These are phyloP conservation scores for Pterulicium gracile DNA, from an alignment of 1,284 basidiomycete species.

Conservation along the genomic window DNA sequence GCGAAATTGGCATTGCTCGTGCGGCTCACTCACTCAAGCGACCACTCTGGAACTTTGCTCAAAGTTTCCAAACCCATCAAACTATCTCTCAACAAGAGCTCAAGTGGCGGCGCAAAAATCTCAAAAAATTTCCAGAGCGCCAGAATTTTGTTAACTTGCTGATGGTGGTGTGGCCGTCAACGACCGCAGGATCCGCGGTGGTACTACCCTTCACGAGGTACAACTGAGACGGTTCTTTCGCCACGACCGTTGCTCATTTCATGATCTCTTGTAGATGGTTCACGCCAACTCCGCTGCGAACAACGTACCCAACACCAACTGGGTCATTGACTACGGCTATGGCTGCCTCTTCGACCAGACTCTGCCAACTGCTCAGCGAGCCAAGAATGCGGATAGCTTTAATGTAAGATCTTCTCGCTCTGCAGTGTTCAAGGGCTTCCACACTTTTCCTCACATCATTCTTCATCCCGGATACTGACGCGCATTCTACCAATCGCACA, in stretches of 20 bases:
- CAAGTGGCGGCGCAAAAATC: too few species aligned
- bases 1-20: too few species aligned
- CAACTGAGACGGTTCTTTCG: background rate
- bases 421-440: background rate
- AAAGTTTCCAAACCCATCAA: too few species aligned
- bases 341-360: background rate
- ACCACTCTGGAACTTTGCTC: too few species aligned
- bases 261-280: too few species aligned
- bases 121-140: too few species aligned
- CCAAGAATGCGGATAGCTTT: constrained; percentile 1
- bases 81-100: too few species aligned
- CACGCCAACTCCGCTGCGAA: constrained; percentile 1
- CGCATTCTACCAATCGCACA: background rate
- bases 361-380: background rate
- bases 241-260: too few species aligned
- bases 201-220: constrained; percentile 3
- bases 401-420: background rate
- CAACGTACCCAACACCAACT: background rate
- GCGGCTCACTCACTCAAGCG: too few species aligned
- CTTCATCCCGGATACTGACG: background rate
- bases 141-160: too few species aligned
- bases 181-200: background rate
- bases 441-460: too few species aligned
- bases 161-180: background rate
- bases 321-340: background rate